phyloP scores from a whole-genome alignment of 106 monocot species.

The Acorus calamus region DNA sequence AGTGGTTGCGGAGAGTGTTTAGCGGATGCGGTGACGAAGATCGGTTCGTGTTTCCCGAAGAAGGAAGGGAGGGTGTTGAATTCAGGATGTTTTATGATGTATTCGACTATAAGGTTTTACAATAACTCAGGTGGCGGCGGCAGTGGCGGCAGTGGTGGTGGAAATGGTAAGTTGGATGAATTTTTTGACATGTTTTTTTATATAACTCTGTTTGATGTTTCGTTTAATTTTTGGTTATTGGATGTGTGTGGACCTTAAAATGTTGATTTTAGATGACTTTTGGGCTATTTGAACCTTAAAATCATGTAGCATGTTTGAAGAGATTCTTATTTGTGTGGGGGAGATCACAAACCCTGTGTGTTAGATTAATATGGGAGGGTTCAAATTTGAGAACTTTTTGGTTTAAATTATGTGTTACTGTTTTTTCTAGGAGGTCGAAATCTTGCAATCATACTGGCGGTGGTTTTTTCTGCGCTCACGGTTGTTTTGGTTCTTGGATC shows the following conservation, averaged over 20 bases:
- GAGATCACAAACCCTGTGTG: too few relatives aligned
- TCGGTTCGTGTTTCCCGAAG: conserved; percentile 5
- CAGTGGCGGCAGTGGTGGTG: too few relatives aligned
- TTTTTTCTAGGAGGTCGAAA: background rate
- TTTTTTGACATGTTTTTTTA: too few relatives aligned
- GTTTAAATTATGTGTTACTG: background rate
- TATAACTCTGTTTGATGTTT: too few relatives aligned
- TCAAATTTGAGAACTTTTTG: too few relatives aligned
- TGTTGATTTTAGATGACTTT: too few relatives aligned
- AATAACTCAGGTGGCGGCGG: background rate
- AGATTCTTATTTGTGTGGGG: too few relatives aligned
- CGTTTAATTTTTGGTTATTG: too few relatives aligned
- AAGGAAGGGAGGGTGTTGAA: conserved; percentile 4
- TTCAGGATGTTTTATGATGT: conserved; percentile 5
- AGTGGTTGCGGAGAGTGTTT: conserved; percentile 8
- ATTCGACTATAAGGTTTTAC: background rate
- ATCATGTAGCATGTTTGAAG: too few relatives aligned
- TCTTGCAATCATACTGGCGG: conserved; percentile 1
- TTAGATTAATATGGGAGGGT: too few relatives aligned
- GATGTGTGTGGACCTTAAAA: too few relatives aligned
- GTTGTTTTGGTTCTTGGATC: background rate
- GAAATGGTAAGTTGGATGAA: background rate
- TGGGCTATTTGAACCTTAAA: too few relatives aligned
- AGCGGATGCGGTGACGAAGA: background rate
- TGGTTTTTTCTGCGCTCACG: background rate